phyloP scores from a whole-genome alignment of 1,284 basidiomycete species.

The Cerrena zonata region DNA sequence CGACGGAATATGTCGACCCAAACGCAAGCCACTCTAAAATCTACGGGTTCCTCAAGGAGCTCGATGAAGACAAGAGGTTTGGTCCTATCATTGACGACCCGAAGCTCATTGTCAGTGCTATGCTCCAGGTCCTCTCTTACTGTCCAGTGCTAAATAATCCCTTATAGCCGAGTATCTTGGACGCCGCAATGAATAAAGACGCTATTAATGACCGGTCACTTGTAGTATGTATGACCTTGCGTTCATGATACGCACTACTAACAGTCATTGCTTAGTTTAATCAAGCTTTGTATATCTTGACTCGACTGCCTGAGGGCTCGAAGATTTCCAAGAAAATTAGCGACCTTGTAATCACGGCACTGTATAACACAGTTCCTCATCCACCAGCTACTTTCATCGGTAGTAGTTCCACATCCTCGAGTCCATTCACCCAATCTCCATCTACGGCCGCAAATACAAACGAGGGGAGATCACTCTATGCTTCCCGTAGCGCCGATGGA shows the following conservation, averaged over 20 bases:
- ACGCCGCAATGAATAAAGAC: constrained; percentile 42
- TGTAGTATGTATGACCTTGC: constrained; percentile 29
- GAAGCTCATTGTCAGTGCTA: background rate
- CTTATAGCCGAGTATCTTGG: constrained; percentile 21
- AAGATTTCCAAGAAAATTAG: constrained; percentile 42
- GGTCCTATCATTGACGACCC: constrained; percentile 13
- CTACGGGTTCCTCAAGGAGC: constrained; percentile 11
- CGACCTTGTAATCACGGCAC: constrained; percentile 46
- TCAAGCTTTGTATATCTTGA: constrained; percentile 56
- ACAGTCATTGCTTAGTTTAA: constrained; percentile 49
- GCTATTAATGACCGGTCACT: constrained; percentile 60
- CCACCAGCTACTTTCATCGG: constrained; percentile 66
- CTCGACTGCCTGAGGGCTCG: constrained; percentile 48
- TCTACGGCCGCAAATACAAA: background rate
- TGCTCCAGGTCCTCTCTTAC: background rate
- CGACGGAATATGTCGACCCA: constrained; percentile 13
- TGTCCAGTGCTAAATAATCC: background rate
- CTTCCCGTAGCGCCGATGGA: constrained; percentile 67
- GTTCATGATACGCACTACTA: background rate
- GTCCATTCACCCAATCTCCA: background rate
- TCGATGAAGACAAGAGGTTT: constrained; percentile 14
- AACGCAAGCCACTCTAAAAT: constrained; percentile 13
- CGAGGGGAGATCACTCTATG: background rate
- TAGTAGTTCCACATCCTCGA: background rate
- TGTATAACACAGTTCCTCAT: constrained; percentile 75